Base-by-base conservation (phyloP, 2,329 filamentous ascomycete genomes). In the Biscogniauxia sp. region DNA sequence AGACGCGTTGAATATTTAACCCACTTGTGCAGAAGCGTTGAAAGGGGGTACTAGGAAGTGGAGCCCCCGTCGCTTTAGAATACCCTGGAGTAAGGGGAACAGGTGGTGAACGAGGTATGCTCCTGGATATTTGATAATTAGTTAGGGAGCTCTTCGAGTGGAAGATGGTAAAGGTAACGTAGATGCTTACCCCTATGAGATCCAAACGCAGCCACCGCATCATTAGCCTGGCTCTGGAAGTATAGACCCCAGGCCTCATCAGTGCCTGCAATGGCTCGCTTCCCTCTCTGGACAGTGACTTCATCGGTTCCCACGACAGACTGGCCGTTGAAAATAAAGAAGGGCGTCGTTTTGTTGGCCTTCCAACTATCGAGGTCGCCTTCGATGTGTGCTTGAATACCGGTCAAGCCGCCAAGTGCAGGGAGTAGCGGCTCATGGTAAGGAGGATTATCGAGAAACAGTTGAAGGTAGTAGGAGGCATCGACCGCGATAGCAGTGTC, bases 281-380 rank as follows among this genome's bases (percentile, higher is more conserved):
- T 84, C 25, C 85, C 86, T 53, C 85, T 84, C 66, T 87, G 83
- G 58, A 89, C 82, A 23, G 87, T 80, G 61, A 88, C 82, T 53
- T 91, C 87, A 70, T 93, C 88, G 70, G 91, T 89, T 60, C 90
- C 90, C 49, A 88, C 87, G 62, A 93, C 84, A 49, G 92, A 87
- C 70, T 97, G 85, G 41, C 95, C 95, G 74, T 94, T 91, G 76
- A 99, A 99, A 56, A 99, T 83, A 75, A 99, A 98, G 64, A 96
- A 80, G 1, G 91, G 91, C n/a, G 81, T 86, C 56, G 96, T 88
- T 20, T 85, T 84, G 69, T 88, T 79, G 53, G 84, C 82, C 62
- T 86, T 85, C 82, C 95, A 92, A 61, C 81, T 80, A 62, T 90
- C 84, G 28, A 99, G 80, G 68, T 96, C 91, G 55, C 84, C 83